phyloP scores from a whole-genome alignment of 2,329 filamentous ascomycete genomes.

The Cercospora berteroae region DNA sequence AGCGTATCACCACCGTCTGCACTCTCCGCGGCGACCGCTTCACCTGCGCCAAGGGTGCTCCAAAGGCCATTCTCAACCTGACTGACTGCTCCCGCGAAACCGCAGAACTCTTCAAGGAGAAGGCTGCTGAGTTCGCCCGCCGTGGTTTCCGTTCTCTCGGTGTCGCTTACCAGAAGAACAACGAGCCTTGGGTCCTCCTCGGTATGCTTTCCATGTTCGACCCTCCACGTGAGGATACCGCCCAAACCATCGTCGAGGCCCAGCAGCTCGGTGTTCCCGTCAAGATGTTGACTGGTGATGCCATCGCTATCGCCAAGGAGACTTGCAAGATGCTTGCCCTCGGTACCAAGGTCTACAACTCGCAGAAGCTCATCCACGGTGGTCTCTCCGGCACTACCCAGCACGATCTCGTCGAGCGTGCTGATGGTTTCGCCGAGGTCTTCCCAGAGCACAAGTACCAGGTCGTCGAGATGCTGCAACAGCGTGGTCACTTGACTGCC shows the following conservation, averaged over 20 bases:
- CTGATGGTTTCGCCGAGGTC: conserved; percentile 71
- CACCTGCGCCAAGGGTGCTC: conserved; percentile 73
- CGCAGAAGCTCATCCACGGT: conserved; percentile 72
- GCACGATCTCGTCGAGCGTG: conserved; percentile 73
- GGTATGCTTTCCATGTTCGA: conserved; percentile 80
- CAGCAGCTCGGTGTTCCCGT: conserved; percentile 73
- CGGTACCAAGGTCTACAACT: conserved; percentile 79
- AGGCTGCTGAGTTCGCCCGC: conserved; percentile 71
- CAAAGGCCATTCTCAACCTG: conserved; percentile 70
- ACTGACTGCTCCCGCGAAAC: conserved; percentile 66
- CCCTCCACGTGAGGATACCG: conserved; percentile 74
- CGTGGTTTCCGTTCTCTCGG: conserved; percentile 78
- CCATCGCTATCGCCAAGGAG: conserved; percentile 76
- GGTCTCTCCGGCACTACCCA: conserved; percentile 70
- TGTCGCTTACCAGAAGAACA: conserved; percentile 75
- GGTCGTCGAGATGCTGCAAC: conserved; percentile 73
- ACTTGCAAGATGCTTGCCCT: conserved; percentile 80
- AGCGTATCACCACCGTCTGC: conserved; percentile 71
- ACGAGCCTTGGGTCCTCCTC: conserved; percentile 70
- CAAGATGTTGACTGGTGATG: conserved; percentile 81
- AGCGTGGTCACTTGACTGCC: conserved; percentile 69
- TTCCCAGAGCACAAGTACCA: conserved; percentile 76
- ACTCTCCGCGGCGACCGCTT: conserved; percentile 68
- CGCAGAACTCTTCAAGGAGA: conserved; percentile 66
- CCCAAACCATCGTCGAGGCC: conserved; percentile 73